These are phyloP conservation scores for Thermothielavioides terrestris DNA, from an alignment of 495 filamentous ascomycete genomes.

Conservation along the genomic window DNA sequence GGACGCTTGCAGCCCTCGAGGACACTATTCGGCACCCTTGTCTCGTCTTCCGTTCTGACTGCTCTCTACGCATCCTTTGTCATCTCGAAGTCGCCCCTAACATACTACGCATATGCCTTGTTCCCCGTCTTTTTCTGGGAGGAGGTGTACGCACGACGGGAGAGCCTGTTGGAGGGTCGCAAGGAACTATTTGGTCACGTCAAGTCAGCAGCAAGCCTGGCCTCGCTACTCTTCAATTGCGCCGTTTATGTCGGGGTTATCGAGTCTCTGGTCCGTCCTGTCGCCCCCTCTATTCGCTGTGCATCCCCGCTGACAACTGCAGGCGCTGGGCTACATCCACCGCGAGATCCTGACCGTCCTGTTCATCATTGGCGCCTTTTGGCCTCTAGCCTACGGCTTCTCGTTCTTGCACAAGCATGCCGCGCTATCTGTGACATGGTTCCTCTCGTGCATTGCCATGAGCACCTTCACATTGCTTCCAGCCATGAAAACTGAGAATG, in stretches of 20 bases:
- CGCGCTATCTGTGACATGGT: slow-evolving; percentile 63
- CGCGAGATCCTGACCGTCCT: slow-evolving; percentile 79
- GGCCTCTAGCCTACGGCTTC: slow-evolving; percentile 68
- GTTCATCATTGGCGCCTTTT: slow-evolving; percentile 65
- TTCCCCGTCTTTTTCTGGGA: slow-evolving; percentile 97
- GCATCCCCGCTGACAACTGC: slow-evolving; percentile 10
- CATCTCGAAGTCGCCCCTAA: slow-evolving; percentile 67
- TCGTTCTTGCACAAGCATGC: slow-evolving; percentile 59
- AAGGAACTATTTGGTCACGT: slow-evolving; percentile 62
- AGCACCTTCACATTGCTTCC: slow-evolving; percentile 85
- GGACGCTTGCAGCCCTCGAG: slow-evolving; percentile 59
- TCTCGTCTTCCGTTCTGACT: slow-evolving; percentile 69
- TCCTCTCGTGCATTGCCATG: slow-evolving; percentile 68
- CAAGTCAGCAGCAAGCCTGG: slow-evolving; percentile 44
- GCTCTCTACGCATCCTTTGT: slow-evolving; percentile 69
- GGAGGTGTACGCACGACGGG: slow-evolving; percentile 76
- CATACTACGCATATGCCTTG: slow-evolving; percentile 86
- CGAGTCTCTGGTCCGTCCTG: slow-evolving; percentile 67
- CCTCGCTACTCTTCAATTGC: slow-evolving; percentile 52
- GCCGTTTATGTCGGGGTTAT: slow-evolving; percentile 63
- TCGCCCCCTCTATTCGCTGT: neutral
- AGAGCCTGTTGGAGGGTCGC: slow-evolving; percentile 58
- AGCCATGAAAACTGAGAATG: slow-evolving; percentile 73
- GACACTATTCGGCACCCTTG: slow-evolving; percentile 47
- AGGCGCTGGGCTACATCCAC: slow-evolving; percentile 74